These are phyloP conservation scores for Kalmanozyma brasiliensis DNA, from an alignment of 1,284 basidiomycete species.

Conservation along the genomic window DNA sequence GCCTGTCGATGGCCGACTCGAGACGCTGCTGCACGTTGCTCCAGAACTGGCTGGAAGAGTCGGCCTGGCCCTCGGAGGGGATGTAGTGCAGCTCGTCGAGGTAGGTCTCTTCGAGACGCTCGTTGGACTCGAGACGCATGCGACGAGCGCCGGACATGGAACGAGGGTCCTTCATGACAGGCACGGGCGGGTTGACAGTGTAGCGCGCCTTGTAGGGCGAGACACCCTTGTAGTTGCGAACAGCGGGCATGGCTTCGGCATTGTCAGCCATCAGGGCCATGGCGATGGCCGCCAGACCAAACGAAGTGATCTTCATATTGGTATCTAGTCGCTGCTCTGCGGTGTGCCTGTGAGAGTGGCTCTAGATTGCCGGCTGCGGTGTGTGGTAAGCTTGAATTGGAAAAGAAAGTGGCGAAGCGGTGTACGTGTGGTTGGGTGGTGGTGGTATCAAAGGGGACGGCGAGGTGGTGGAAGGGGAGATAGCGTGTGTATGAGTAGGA, in stretches of 20 bases:
- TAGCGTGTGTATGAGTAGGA: constrained; percentile 9
- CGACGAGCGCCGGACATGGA: constrained; percentile 27
- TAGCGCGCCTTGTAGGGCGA: constrained; percentile 38
- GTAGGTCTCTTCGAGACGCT: constrained; percentile 41
- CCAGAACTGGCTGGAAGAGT: constrained; percentile 41
- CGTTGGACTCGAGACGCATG: constrained; percentile 47
- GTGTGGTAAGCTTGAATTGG: too few species aligned
- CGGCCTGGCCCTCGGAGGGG: constrained; percentile 13
- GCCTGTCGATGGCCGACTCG: constrained; percentile 32
- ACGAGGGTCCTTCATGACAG: constrained; percentile 38
- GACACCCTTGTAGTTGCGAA: constrained; percentile 44
- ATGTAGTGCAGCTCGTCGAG: constrained; percentile 48
- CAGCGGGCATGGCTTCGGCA: constrained; percentile 41
- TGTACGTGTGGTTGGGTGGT: background rate
- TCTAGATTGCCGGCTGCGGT: too few species aligned
- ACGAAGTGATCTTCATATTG: constrained; percentile 48
- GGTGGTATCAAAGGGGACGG: background rate
- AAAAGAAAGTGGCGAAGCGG: too few species aligned
- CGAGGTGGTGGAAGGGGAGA: constrained; percentile 5
- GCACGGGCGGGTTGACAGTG: constrained; percentile 20
- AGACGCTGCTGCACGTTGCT: constrained; percentile 42
- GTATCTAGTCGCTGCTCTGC: background rate
- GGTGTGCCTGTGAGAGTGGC: background rate
- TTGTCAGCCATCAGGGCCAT: constrained; percentile 45
- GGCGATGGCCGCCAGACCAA: constrained; percentile 44